phyloP scores from a whole-genome alignment of 2,329 filamentous ascomycete species.

The Cadophora luteo-olivacea region DNA sequence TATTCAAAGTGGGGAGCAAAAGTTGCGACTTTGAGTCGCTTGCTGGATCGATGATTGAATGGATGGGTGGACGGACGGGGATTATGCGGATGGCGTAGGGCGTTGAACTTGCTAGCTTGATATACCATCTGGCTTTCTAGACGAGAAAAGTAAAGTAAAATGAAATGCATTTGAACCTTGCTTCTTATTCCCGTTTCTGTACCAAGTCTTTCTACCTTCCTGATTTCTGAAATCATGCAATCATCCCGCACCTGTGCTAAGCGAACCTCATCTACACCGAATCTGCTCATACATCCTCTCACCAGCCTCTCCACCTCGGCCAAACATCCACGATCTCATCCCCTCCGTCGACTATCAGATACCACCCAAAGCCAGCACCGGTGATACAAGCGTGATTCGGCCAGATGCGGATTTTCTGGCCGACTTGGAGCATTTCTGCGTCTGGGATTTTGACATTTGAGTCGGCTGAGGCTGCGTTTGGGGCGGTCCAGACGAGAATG shows the following conservation, averaged over 20 bases:
- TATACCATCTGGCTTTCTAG: constrained; percentile 25
- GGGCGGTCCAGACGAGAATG: constrained; percentile 65
- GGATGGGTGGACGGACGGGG: constrained; percentile 2
- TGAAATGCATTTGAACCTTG: constrained; percentile 5
- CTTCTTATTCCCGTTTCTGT: background rate
- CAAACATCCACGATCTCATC: constrained; percentile 77
- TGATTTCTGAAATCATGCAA: background rate
- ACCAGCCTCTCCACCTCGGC: constrained; percentile 76
- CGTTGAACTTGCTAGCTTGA: constrained; percentile 30
- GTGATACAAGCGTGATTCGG: constrained; percentile 85
- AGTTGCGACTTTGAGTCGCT: background rate
- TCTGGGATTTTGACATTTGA: constrained; percentile 47
- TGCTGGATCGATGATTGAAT: background rate
- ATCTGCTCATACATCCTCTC: constrained; percentile 30
- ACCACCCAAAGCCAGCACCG: constrained; percentile 74
- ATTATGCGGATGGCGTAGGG: constrained; percentile 33
- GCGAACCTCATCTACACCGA: no score
- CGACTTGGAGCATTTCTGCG: constrained; percentile 58
- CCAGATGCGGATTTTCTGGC: constrained; percentile 74
- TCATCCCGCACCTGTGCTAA: background rate
- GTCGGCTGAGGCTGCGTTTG: constrained; percentile 26
- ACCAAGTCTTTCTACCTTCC: background rate
- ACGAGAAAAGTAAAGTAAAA: constrained; percentile 2
- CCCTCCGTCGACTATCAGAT: constrained; percentile 73
- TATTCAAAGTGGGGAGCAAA: background rate